These are phyloP conservation scores for Pythium dissotocum DNA, from an alignment of 352 stramenopile genomes.

Conservation along the genomic window DNA sequence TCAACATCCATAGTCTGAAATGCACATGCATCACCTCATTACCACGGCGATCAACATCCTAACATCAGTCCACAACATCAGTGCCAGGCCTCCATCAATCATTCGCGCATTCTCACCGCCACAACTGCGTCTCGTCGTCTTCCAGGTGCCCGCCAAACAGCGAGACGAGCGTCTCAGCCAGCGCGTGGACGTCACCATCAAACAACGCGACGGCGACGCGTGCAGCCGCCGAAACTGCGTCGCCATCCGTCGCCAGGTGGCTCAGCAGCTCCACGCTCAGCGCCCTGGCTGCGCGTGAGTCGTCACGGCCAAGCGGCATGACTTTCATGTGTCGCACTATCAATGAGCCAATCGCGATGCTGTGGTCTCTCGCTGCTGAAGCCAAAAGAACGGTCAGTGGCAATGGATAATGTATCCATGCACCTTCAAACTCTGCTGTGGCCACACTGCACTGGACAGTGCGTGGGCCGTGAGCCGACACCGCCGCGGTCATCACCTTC, in stretches of 20 bases:
- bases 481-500: conserved; percentile 6
- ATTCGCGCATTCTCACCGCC: conserved; percentile 8
- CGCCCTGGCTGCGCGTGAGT: conserved; percentile 3
- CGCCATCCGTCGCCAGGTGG: neutral
- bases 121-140: conserved; percentile 8
- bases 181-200: conserved; percentile 2
- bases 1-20: neutral
- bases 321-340: conserved; percentile 16
- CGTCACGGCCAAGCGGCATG: conserved; percentile 9
- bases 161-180: neutral
- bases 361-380: neutral
- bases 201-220: conserved; percentile 12
- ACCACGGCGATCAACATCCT: neutral
- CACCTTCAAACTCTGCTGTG: neutral
- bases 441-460: too few relatives aligned
- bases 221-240: neutral
- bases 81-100: neutral
- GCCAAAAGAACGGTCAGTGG: conserved; percentile 10
- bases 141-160: neutral
- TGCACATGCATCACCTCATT: neutral
- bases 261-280: conserved; percentile 16
- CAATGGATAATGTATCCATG: neutral
- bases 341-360: neutral
- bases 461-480: neutral
- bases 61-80: too few relatives aligned